Base-by-base conservation (phyloP, 345 rosid genomes). In the Punica granatum region DNA sequence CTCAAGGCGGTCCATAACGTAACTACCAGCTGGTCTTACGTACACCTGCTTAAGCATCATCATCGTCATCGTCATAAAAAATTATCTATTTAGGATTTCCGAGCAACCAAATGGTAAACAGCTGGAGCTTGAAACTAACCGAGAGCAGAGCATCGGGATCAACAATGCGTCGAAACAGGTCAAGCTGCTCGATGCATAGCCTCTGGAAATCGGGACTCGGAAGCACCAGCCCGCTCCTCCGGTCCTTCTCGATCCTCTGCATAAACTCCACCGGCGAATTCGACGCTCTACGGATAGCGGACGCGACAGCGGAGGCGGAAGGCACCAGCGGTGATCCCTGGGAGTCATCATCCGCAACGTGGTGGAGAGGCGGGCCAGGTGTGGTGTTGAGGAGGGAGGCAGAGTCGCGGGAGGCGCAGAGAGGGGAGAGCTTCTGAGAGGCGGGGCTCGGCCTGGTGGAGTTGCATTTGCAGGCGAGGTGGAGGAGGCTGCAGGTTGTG, bases 1-100 rank as follows among this genome's bases (percentile, higher is more conserved):
- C 86, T 93, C 97, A 33, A 93, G 67, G 39, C 87, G 81, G 81
- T 93, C 97, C 98, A 88, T 93, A 23, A 93, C 97, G 66, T 93
- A 90, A 53, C 98, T 88, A 69, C 97, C 96, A 13, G 98, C 97
- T 16, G 96, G 98, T 77, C 96, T 83, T 71, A 88, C 96, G 65
- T 90, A 93, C 63, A 93, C 83, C 97, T 91, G 69, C 14, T 63
- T 31, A 63, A 28, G 41, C 3, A 8, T 23, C 25, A 36, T 35
- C 46, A 8, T 56, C 14, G 18, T 63, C 43, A 63, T 19, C 25
- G 15, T n/a, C 46, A 63, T n/a, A 14, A 31, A 0, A 30, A 7
- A 13, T 12, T 0, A 14, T 14, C 63, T 19, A 31, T 12, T 14
- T 13, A 0, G 13, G 39, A 60, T 60, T 60, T 60, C 39, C 0